These are phyloP conservation scores for Rugonectria rugulosa DNA, from an alignment of 2,329 filamentous ascomycete species.

Conservation along the genomic window DNA sequence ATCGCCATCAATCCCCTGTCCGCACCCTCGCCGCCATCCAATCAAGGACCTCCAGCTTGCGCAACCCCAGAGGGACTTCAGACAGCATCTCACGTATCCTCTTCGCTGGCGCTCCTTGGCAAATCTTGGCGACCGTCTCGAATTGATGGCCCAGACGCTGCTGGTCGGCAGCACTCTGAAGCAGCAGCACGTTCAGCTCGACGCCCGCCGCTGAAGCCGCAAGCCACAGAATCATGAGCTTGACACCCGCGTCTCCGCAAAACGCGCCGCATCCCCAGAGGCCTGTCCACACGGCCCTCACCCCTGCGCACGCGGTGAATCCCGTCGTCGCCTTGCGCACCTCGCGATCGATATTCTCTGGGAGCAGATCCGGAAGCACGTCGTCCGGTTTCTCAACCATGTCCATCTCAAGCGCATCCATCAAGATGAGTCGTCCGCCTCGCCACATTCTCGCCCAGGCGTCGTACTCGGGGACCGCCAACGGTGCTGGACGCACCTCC, in stretches of 20 bases:
- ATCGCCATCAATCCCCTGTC: background rate
- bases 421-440: slow-evolving; percentile 44
- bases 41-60: slow-evolving; percentile 19
- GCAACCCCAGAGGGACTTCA: slow-evolving; percentile 12
- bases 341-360: slow-evolving; percentile 40
- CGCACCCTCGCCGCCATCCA: slow-evolving; percentile 19
- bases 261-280: slow-evolving; percentile 48
- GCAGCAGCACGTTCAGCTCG: slow-evolving; percentile 27
- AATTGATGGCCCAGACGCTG: slow-evolving; percentile 27
- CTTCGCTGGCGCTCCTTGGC: slow-evolving; percentile 6
- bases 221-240: slow-evolving; percentile 43
- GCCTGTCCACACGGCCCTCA: slow-evolving; percentile 36
- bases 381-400: slow-evolving; percentile 25
- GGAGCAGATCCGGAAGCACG: slow-evolving; percentile 34
- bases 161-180: slow-evolving; percentile 23
- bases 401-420: slow-evolving; percentile 49
- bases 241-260: slow-evolving; percentile 43
- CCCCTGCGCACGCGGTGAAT: slow-evolving; percentile 32
- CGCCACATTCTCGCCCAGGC: slow-evolving; percentile 13
- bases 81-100: slow-evolving; percentile 14
- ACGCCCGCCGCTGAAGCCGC: slow-evolving; percentile 39
- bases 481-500: slow-evolving; percentile 2
- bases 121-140: slow-evolving; percentile 10
- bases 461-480: background rate
- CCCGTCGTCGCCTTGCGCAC: slow-evolving; percentile 40